phyloP scores from a whole-genome alignment of 768 basidiomycete genomes.

The Lactarius indigo region DNA sequence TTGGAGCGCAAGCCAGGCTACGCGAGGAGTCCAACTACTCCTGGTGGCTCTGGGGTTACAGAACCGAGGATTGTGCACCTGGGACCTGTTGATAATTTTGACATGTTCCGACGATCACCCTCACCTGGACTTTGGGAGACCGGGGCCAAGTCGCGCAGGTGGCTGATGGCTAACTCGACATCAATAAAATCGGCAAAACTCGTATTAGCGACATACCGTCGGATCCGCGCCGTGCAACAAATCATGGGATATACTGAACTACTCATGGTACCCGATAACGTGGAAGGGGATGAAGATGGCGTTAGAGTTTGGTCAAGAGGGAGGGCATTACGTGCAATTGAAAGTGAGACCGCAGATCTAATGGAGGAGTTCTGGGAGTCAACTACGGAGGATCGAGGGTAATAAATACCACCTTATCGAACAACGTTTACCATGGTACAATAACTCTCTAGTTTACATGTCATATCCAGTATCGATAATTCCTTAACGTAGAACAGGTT shows the following conservation, averaged over 20 bases:
- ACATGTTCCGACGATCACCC: constrained; percentile 16
- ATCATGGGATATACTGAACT: constrained; percentile 60
- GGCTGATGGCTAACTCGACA: constrained; percentile 16
- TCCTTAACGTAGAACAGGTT: neutral
- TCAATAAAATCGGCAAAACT: constrained; percentile 48
- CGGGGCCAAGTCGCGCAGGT: constrained; percentile 4
- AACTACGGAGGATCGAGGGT: constrained; percentile 4
- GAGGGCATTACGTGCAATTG: constrained; percentile 21
- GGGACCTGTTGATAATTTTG: constrained; percentile 45
- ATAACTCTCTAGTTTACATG: neutral
- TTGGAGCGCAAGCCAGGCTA: constrained; percentile 40
- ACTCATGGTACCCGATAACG: constrained; percentile 44
- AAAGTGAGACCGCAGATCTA: constrained; percentile 27
- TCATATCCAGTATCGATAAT: neutral
- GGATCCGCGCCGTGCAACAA: constrained; percentile 59
- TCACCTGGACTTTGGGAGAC: constrained; percentile 14
- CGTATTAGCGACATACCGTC: constrained; percentile 53
- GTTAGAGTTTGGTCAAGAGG: constrained; percentile 34
- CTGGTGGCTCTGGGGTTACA: constrained; percentile 33
- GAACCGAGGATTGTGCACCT: constrained; percentile 58
- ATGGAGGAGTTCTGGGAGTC: constrained; percentile 23
- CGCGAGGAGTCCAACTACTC: constrained; percentile 37
- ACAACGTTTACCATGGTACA: neutral
- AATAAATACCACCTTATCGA: neutral
- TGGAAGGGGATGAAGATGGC: constrained; percentile 28